Conservation (phyloP, 2,329 filamentous ascomycete species). For the Colletotrichum cereale region DNA sequence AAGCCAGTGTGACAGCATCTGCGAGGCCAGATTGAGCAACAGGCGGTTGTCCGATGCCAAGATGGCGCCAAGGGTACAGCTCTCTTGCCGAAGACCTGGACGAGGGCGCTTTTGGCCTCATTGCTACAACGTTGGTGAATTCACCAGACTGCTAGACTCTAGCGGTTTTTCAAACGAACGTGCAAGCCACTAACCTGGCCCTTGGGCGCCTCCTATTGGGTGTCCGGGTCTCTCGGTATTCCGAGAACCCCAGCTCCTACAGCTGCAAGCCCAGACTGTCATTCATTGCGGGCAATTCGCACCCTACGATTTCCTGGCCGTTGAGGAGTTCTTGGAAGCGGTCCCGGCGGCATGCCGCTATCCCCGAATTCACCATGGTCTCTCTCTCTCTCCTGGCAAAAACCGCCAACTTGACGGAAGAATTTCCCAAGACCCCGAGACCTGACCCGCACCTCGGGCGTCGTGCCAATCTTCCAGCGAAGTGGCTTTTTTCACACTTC, state of each 20-base stretch:
- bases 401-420: conserved; percentile 38
- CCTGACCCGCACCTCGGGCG: conserved; percentile 30
- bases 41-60: not conserved
- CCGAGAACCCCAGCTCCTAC: not conserved
- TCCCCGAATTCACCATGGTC: conserved; percentile 10
- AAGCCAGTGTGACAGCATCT: not conserved
- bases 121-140: not conserved
- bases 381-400: conserved; percentile 10
- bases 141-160: conserved; percentile 22
- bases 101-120: not conserved
- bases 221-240: not conserved
- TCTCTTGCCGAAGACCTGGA: too few relatives aligned
- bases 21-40: not conserved
- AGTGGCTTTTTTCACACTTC: conserved; percentile 3
- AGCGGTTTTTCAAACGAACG: not conserved
- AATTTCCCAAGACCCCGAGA: conserved; percentile 25
- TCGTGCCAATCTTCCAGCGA: conserved; percentile 39
- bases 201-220: not conserved
- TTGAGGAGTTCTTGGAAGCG: not conserved
- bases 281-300: conserved; percentile 2
- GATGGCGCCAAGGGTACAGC: not conserved
- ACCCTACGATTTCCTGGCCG: not conserved
- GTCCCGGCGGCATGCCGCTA: not conserved
- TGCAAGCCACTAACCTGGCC: not conserved
- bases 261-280: conserved; percentile 24